Evolutionary conservation across 2,329 filamentous ascomycete species (phyloP).

Genomic region (Lasiodiplodia sp.): DNA sequence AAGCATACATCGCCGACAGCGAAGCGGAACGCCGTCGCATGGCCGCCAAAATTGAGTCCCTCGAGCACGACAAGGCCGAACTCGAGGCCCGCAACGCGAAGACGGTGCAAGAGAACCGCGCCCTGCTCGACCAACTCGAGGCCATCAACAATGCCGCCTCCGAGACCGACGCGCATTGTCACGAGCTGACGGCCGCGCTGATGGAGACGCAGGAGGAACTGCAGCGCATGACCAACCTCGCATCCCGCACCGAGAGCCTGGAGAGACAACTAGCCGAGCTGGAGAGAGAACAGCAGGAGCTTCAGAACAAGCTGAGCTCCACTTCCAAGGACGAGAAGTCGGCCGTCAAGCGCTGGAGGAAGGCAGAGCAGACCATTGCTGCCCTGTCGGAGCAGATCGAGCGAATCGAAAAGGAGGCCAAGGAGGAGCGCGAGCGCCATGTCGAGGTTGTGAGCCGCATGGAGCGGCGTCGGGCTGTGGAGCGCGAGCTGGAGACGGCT

Average conservation of each 20-base stretch:
- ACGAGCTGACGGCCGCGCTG: conserved; percentile 77
- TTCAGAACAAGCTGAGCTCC: conserved; percentile 71
- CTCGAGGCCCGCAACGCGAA: conserved; percentile 79
- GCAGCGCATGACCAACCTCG: conserved; percentile 75
- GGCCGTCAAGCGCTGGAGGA: conserved; percentile 82
- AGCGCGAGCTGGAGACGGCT: conserved; percentile 80
- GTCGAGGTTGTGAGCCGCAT: conserved; percentile 81
- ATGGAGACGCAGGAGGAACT: conserved; percentile 80
- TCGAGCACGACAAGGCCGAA: conserved; percentile 73
- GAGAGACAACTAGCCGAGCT: conserved; percentile 81
- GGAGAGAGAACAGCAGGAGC: conserved; percentile 78
- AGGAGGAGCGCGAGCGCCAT: conserved; percentile 81
- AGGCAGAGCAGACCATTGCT: conserved; percentile 79
- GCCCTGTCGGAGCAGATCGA: conserved; percentile 89
- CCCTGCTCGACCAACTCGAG: conserved; percentile 84
- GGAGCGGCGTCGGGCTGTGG: conserved; percentile 82
- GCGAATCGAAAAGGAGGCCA: conserved; percentile 82
- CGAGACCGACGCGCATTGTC: conserved; percentile 81
- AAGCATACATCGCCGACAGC: conserved; percentile 91
- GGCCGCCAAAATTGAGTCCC: conserved; percentile 72
- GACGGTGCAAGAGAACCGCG: conserved; percentile 83
- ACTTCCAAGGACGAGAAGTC: conserved; percentile 79
- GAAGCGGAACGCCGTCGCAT: conserved; percentile 83
- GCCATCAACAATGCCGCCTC: conserved; percentile 78
- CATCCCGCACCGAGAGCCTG: conserved; percentile 76